These are phyloP conservation scores for Tuctoria greenei DNA, from an alignment of 176 grass and related monocot species.

Conservation along the genomic window DNA sequence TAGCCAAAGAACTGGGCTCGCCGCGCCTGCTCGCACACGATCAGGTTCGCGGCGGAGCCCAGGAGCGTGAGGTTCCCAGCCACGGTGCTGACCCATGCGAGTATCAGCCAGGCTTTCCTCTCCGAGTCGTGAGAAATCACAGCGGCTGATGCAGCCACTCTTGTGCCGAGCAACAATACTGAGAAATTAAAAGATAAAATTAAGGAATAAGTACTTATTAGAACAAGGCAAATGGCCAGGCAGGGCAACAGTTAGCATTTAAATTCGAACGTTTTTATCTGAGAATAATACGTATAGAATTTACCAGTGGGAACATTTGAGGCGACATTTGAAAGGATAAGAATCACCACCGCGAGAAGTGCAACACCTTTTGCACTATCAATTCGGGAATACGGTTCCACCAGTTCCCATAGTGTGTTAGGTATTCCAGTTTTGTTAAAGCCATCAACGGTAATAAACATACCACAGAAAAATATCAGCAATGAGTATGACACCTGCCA, in stretches of 20 bases:
- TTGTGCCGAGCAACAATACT: conserved; percentile 78
- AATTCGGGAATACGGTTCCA: conserved; percentile 79
- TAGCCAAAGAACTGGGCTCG: conserved; percentile 68
- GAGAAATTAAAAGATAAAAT: conserved; percentile 22
- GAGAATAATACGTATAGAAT: neutral
- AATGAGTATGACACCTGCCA: conserved; percentile 85
- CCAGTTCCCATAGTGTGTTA: conserved; percentile 75
- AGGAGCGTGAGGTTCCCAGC: conserved; percentile 91
- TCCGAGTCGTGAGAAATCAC: conserved; percentile 60
- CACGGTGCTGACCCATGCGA: conserved; percentile 87
- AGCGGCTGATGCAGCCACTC: conserved; percentile 72
- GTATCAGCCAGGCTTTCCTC: conserved; percentile 81
- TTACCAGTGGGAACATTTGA: conserved; percentile 94
- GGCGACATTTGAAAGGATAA: conserved; percentile 87
- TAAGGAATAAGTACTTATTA: conserved; percentile 8
- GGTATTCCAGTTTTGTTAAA: conserved; percentile 96
- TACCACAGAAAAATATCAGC: conserved; percentile 91
- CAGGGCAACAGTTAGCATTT: no score
- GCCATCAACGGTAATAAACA: conserved; percentile 95
- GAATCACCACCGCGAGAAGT: conserved; percentile 61
- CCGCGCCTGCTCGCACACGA: conserved; percentile 89
- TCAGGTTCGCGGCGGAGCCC: conserved; percentile 89
- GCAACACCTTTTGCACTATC: conserved; percentile 62
- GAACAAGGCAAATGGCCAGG: neutral
- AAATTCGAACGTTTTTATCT: neutral